A percentile compares a stretch with the other conserved stretches of the same genome.
phyloP scores from a whole-genome alignment of 495 filamentous ascomycete species.

The Parachaetomium inaequale region DNA sequence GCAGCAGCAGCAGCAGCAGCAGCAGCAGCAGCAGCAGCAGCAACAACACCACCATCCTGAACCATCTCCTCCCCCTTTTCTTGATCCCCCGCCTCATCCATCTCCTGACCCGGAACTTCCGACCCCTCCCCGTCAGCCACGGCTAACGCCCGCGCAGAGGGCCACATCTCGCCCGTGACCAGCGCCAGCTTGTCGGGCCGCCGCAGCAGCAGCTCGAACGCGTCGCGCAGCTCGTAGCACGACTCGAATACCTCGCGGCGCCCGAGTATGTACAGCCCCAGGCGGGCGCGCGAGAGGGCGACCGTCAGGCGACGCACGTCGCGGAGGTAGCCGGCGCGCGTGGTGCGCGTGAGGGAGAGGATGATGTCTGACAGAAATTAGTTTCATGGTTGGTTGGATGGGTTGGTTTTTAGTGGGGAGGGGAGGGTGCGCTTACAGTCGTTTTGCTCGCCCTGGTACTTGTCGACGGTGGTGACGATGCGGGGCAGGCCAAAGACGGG shows the following conservation, averaged over 20 bases:
- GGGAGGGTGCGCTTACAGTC: slow-evolving; percentile 65
- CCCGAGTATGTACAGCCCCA: slow-evolving; percentile 91
- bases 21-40: too few species aligned
- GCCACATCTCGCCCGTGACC: slow-evolving; percentile 82
- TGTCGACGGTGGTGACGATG: slow-evolving; percentile 91
- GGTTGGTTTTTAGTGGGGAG: not conserved
- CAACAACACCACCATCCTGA: not conserved
- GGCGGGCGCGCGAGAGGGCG: slow-evolving; percentile 87
- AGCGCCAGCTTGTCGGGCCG: slow-evolving; percentile 75
- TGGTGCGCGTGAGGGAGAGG: slow-evolving; percentile 84
- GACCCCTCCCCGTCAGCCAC: not conserved
- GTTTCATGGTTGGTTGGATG: not conserved
- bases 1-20: too few species aligned
- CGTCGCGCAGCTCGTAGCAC: slow-evolving; percentile 81
- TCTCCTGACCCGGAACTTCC: not conserved
- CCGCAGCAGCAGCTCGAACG: slow-evolving; percentile 70
- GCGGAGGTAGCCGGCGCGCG: slow-evolving; percentile 85
- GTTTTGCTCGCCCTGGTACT: slow-evolving; percentile 99
- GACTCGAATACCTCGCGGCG: slow-evolving; percentile 85
- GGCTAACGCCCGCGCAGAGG: slow-evolving; percentile 50
- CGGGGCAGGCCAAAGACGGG: slow-evolving; percentile 85
- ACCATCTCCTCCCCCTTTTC: not conserved
- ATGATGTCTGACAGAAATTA: slow-evolving; percentile 67
- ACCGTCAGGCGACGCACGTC: slow-evolving; percentile 93
- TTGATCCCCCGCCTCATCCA: slow-evolving; percentile 51